Evolutionary conservation across 768 basidiomycete genomes (phyloP), one percentile per base, ranked within the genome.

Genomic region (Mycena epipterygia): DNA sequence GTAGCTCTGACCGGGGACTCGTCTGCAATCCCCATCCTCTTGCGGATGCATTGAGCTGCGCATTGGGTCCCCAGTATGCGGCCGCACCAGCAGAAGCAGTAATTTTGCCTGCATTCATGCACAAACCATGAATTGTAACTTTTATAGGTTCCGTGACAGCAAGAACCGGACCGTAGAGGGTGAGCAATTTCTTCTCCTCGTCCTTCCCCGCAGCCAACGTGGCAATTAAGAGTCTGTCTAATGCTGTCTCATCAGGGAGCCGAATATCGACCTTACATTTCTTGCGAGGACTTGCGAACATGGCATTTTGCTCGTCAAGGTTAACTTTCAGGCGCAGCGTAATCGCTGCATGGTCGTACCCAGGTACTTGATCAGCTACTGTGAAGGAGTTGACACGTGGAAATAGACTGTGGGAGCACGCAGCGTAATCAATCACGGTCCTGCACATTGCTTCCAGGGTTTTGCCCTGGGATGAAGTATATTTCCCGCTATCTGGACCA

Each of bases 391-490:
- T 17, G 12, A 68, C 56, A 0, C 39, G 19, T 6, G 30, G n/a
- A 68, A 2, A 55, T n/a, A 23, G 33, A 27, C 17, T 12, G n/a
- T 1, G 11, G 12, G 59, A 62, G 51, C 48, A 52, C 2, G 42
- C 51, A 16, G 37, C 67, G 37, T 68, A 68, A 59, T 68, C 58
- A 23, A 68, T 68, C 0, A 68, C 52, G 13, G 58, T 53, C 4
- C 29, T 21, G 14, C 55, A 51, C 27, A 32, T 17, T 5, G 53
- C 14, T 19, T n/a, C n/a, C n/a, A n/a, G n/a, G n/a, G 11, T 16
- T 30, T 23, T n/a, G 27, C 67, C 67, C 29, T 68, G 67, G 23
- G 62, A 68, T 1, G 64, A 66, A 25, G 64, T 66, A 35, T 35
- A 56, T 23, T 57, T 56, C 0, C 35, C 27, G 42, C 67, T 62